Evolutionary conservation across 768 basidiomycete genomes (phyloP).

Genomic region (Boletus huronensis): DNA sequence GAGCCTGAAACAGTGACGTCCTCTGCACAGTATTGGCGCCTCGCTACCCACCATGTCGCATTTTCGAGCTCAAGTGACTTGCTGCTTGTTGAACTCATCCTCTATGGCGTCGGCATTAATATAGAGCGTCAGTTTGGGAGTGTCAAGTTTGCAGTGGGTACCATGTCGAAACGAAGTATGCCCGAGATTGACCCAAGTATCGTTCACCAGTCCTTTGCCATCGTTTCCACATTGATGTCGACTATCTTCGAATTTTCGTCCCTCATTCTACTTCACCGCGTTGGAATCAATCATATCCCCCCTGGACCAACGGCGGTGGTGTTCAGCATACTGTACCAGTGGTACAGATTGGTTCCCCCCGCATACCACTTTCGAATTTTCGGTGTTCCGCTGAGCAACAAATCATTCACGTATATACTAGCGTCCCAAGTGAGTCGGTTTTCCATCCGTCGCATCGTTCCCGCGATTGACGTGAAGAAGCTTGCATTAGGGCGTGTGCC

Average conservation of each 20-base stretch:
- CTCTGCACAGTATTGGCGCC: constrained; percentile 75
- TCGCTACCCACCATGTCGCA: constrained; percentile 67
- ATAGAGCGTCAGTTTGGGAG: constrained; percentile 87
- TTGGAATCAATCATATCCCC: constrained; percentile 71
- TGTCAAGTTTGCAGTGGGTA: constrained; percentile 78
- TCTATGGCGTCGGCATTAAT: constrained; percentile 66
- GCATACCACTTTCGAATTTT: constrained; percentile 76
- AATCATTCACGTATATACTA: constrained; percentile 67
- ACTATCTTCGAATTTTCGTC: constrained; percentile 65
- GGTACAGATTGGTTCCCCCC: constrained; percentile 71
- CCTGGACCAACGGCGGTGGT: constrained; percentile 72
- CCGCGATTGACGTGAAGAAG: constrained; percentile 36
- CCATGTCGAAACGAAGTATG: background rate
- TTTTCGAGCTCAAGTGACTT: constrained; percentile 87
- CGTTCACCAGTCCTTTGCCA: constrained; percentile 63
- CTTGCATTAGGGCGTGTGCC: constrained; percentile 67
- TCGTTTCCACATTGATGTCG: constrained; percentile 62
- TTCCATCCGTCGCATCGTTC: background rate
- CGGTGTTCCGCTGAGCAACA: constrained; percentile 71
- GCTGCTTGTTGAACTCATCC: constrained; percentile 66
- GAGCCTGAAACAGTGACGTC: constrained; percentile 32
- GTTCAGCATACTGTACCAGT: constrained; percentile 83
- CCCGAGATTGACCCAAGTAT: constrained; percentile 3
- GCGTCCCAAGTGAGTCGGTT: constrained; percentile 61
- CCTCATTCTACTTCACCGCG: constrained; percentile 59